Evolutionary conservation across 257 asterid species (phyloP).

Genomic region (Nicotiana paniculata): DNA sequence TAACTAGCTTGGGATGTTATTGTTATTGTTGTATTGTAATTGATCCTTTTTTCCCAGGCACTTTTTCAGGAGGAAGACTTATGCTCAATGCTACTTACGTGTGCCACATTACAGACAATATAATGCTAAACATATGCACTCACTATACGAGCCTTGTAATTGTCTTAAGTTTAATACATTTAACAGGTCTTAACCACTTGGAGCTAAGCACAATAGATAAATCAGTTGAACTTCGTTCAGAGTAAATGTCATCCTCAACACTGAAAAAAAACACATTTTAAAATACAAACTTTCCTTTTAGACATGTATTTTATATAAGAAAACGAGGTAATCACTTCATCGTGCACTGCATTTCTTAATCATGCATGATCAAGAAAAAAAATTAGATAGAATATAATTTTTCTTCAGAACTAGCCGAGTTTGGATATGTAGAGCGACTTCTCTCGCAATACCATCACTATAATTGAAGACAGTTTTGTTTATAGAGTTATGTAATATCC

Average conservation of each 20-base stretch:
- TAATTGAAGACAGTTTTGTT: too few relatives aligned
- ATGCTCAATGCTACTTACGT: background rate
- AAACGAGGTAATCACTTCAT: too few relatives aligned
- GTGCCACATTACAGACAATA: background rate
- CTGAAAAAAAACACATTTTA: background rate
- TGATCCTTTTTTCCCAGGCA: background rate
- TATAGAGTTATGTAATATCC: background rate
- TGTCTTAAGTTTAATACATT: background rate
- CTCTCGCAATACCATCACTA: too few relatives aligned
- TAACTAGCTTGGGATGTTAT: background rate
- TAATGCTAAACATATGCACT: background rate
- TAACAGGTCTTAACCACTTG: background rate
- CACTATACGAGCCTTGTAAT: background rate
- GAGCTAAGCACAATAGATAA: background rate
- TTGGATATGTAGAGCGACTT: too few relatives aligned
- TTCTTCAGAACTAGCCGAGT: too few relatives aligned
- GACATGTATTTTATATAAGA: too few relatives aligned
- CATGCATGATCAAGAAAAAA: too few relatives aligned
- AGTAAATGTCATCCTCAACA: background rate
- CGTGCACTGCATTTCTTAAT: too few relatives aligned
- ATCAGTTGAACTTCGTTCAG: too few relatives aligned
- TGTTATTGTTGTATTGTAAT: background rate
- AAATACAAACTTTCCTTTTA: too few relatives aligned
- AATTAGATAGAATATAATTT: too few relatives aligned
- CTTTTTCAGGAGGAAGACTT: background rate